Percentiles rank a stretch among this genome's conserved stretches.
phyloP scores from a whole-genome alignment of 345 rosid genomes.

The Toxicodendron radicans region DNA sequence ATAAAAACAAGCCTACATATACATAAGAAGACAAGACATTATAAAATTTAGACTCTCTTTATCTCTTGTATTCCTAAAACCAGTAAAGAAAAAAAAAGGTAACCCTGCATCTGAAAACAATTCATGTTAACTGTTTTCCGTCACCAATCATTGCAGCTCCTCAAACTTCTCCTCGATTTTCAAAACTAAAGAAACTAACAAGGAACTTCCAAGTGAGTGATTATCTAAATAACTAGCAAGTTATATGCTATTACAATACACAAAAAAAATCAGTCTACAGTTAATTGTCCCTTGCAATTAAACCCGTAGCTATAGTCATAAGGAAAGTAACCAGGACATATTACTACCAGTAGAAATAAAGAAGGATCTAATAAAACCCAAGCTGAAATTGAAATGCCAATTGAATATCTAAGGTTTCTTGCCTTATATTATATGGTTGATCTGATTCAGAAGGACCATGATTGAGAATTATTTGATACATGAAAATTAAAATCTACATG shows the following conservation, averaged over 20 bases:
- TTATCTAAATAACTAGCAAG: no score
- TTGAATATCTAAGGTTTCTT: no score
- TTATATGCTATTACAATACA: no score
- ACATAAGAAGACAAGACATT: not conserved
- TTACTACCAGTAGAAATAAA: not conserved
- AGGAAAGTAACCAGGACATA: not conserved
- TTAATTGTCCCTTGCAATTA: no score
- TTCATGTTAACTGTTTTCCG: not conserved
- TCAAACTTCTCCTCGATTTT: not conserved
- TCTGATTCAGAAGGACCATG: no score
- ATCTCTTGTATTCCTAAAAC: not conserved
- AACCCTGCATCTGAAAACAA: not conserved
- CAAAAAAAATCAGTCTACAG: no score
- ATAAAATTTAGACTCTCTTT: not conserved
- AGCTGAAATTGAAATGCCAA: no score
- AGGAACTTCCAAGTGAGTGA: no score
- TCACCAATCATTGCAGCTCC: not conserved
- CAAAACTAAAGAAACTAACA: not conserved
- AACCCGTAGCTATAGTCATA: no score
- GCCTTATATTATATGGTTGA: no score
- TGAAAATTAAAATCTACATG: not conserved
- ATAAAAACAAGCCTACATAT: not conserved
- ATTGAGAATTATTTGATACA: not conserved
- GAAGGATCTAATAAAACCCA: no score
- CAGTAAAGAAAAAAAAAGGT: not conserved